These are phyloP conservation scores for Funneliformis geosporum DNA, from an alignment of 192 early-diverging fungal species.

Conservation along the genomic window DNA sequence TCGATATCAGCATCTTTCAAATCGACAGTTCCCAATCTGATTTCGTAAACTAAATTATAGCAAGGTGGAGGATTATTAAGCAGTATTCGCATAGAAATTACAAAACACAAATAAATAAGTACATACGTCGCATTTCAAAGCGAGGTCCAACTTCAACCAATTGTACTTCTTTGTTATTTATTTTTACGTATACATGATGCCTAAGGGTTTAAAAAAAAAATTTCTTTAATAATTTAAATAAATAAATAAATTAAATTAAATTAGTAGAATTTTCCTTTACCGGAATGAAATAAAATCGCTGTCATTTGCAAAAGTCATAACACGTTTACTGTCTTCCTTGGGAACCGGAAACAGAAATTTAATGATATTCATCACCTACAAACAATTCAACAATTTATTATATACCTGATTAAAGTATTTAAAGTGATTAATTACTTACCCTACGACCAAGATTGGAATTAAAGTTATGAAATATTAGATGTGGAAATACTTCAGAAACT, in stretches of 20 bases:
- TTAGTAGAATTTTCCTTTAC: conserved; percentile 34
- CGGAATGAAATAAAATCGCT: conserved; percentile 95
- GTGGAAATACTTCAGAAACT: conserved; percentile 96
- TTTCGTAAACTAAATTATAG: conserved; percentile 77
- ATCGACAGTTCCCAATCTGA: conserved; percentile 93
- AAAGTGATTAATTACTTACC: conserved; percentile 42
- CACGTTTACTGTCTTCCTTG: conserved; percentile 92
- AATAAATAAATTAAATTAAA: not conserved
- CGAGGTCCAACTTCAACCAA: conserved; percentile 97
- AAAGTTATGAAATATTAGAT: conserved; percentile 96
- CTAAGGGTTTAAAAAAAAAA: conserved; percentile 46
- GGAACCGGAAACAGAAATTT: conserved; percentile 98
- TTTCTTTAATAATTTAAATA: not conserved
- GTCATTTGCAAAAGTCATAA: conserved; percentile 97
- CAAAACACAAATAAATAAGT: conserved; percentile 2
- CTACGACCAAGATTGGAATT: conserved; percentile 82
- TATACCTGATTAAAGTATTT: conserved; percentile 1
- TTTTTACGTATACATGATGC: conserved; percentile 95
- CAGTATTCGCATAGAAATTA: not conserved
- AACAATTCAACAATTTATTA: not conserved
- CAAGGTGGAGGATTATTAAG: not conserved
- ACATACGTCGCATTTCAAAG: conserved; percentile 92
- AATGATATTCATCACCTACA: conserved; percentile 77
- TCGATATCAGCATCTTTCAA: conserved; percentile 93
- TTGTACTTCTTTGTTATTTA: conserved; percentile 85